A percentile compares a stretch with the other conserved stretches of the same genome.
Evolutionary conservation across 306 rosid species (phyloP).

Genomic region (Cucumis hystrix): DNA sequence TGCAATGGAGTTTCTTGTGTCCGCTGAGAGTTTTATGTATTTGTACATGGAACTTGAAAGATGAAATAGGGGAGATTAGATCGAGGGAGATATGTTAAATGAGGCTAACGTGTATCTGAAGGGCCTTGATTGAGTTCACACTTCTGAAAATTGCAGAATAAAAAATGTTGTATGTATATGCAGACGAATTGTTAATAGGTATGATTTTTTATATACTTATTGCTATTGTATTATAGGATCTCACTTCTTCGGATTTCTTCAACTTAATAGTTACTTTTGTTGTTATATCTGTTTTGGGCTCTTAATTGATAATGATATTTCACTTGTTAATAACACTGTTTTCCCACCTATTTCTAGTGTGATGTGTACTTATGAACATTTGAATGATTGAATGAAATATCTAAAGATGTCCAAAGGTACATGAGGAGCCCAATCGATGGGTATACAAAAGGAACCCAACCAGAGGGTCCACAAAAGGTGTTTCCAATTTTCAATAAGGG

Average conservation of each 20-base stretch:
- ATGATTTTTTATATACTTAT: not conserved
- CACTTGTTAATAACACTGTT: not conserved
- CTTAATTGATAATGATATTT: not conserved
- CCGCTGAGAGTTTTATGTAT: constrained; percentile 16
- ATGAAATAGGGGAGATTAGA: not conserved
- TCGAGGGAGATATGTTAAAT: not conserved
- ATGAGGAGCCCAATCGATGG: too few relatives aligned
- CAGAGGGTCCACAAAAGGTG: too few relatives aligned
- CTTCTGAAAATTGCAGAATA: not conserved
- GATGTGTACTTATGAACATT: not conserved
- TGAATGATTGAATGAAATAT: too few relatives aligned
- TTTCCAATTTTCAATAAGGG: too few relatives aligned
- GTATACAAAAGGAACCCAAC: too few relatives aligned
- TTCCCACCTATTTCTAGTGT: not conserved
- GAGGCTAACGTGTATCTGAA: not conserved
- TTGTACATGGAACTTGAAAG: not conserved
- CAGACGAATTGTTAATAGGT: not conserved
- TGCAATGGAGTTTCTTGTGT: constrained; percentile 57
- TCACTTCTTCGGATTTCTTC: not conserved
- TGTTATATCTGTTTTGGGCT: not conserved
- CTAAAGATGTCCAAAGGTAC: too few relatives aligned
- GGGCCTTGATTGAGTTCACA: not conserved
- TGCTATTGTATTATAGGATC: not conserved
- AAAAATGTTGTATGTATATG: not conserved
- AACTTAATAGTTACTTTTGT: not conserved